Conservation (phyloP, 768 basidiomycete species). For the Vishniacozyma victoriae region DNA sequence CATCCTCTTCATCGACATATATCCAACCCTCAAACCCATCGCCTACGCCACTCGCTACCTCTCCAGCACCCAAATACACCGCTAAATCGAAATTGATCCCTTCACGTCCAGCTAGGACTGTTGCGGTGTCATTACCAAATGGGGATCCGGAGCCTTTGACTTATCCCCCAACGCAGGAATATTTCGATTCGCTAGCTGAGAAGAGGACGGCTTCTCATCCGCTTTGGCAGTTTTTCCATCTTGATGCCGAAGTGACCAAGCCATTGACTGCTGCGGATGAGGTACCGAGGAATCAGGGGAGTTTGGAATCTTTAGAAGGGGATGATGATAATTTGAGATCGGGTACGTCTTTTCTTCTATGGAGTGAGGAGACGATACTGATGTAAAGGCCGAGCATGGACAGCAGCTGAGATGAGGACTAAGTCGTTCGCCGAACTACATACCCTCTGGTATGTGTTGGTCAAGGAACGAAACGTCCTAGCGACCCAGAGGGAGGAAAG, state of each 20-base stretch:
- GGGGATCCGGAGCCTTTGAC: conserved; percentile 25
- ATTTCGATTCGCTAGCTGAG: conserved; percentile 9
- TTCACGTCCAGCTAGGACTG: conserved; percentile 25
- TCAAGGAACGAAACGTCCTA: conserved; percentile 83
- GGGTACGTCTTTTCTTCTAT: not conserved
- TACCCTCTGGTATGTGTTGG: conserved; percentile 84
- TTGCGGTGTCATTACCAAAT: conserved; percentile 20
- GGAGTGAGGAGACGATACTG: not conserved
- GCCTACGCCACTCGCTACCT: not conserved
- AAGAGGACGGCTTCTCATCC: conserved; percentile 24
- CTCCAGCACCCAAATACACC: conserved; percentile 16
- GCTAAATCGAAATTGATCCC: conserved; percentile 30
- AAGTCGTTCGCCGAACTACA: conserved; percentile 93
- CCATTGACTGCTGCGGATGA: conserved; percentile 2
- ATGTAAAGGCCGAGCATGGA: conserved; percentile 74
- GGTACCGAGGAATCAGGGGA: conserved; percentile 18
- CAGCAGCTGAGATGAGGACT: conserved; percentile 72
- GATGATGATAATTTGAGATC: not conserved
- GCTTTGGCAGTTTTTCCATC: conserved; percentile 45
- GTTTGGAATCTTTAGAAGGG: conserved; percentile 17
- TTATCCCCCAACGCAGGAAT: conserved; percentile 29
- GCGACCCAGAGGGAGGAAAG: conserved; percentile 79
- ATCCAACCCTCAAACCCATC: not conserved
- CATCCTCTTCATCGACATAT: not conserved
- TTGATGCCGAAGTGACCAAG: conserved; percentile 14